phyloP scores from a whole-genome alignment of 768 basidiomycete genomes.

The Candolleomyces aberdarensis region DNA sequence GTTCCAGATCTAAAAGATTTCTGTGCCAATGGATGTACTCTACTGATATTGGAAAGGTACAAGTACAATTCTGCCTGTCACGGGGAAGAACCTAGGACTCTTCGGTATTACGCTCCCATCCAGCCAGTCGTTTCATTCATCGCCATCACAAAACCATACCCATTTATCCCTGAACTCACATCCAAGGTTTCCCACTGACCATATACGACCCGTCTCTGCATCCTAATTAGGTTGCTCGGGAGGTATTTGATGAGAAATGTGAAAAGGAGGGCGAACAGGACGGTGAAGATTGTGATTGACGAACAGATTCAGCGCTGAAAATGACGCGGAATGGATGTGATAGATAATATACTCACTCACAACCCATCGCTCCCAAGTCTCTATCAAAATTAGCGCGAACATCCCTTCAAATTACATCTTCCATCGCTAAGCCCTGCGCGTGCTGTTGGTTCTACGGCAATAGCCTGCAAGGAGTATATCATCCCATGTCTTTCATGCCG shows the following conservation, averaged over 20 bases:
- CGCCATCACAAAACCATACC: too few species aligned
- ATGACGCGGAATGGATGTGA: neutral
- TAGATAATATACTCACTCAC: constrained; percentile 18
- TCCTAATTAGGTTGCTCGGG: constrained; percentile 52
- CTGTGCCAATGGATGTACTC: too few species aligned
- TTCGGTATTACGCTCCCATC: too few species aligned
- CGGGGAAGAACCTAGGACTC: too few species aligned
- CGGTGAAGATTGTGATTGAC: constrained; percentile 37
- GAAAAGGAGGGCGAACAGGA: constrained; percentile 43
- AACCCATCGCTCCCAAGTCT: constrained; percentile 67
- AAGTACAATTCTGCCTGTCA: too few species aligned
- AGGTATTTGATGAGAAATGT: constrained; percentile 54
- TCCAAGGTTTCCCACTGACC: constrained; percentile 52
- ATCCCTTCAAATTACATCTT: constrained; percentile 57
- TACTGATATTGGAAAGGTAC: too few species aligned
- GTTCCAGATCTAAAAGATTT: too few species aligned
- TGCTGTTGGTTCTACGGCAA: too few species aligned
- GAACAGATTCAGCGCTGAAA: neutral
- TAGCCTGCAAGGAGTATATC: too few species aligned
- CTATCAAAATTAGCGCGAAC: constrained; percentile 56
- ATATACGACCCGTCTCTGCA: constrained; percentile 54
- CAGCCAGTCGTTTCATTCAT: too few species aligned
- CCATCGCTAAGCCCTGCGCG: constrained; percentile 42
- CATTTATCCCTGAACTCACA: too few species aligned
- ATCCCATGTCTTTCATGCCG: too few species aligned